Evolutionary conservation across 805 yeast genomes (phyloP), one percentile per base, ranked within the genome.

Genomic region (Starmerella roubikii): DNA sequence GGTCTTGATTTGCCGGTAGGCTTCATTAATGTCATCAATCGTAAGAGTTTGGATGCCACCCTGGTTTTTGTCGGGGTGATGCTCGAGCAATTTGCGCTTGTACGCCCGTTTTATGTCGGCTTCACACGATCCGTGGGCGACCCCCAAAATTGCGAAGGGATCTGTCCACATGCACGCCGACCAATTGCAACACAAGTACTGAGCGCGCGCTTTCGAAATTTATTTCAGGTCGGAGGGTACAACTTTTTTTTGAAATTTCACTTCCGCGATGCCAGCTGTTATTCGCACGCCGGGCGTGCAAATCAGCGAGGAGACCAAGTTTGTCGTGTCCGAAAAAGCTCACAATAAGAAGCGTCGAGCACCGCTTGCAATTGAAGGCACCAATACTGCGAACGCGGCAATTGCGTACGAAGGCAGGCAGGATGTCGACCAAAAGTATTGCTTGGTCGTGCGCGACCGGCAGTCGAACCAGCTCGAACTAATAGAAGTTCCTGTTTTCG

Each of bases 221-320:
- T 32, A 25, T 25, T 32, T 32, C 27, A 11, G 18, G 27, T n/a
- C 20, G 34, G 24, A 39, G 32, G 35, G 32, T 5, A 28, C 33
- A 40, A 37, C 27, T 30, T 30, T 36, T 31, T 29, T 11, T 16
- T 9, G 13, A n/a, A 6, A 18, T 8, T 9, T 12, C 15, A 12
- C 20, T 2, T 4, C 13, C n/a, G n/a, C n/a, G 5, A 47, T 47
- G 51, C 43, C 51, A 12, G 69, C 78, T 9, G 80, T 84, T 3
- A 69, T 80, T n/a, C 78, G 81, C 53, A 78, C 85, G 64, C 80
- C 80, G 52, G 94, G 94, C 3, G 65, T 80, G 38, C 61, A 67
- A 19, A 69, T 77, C 2, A 30, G 40, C 30, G 77, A 88, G 27
- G 57, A 60, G 7, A 65, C 69, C 12, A 72, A 79, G 25, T 80